A percentile compares a stretch with the other conserved stretches of the same genome.
These are phyloP conservation scores for Oxyria digyna DNA, from an alignment of 148 eudicot genomes.

Conservation along the genomic window DNA sequence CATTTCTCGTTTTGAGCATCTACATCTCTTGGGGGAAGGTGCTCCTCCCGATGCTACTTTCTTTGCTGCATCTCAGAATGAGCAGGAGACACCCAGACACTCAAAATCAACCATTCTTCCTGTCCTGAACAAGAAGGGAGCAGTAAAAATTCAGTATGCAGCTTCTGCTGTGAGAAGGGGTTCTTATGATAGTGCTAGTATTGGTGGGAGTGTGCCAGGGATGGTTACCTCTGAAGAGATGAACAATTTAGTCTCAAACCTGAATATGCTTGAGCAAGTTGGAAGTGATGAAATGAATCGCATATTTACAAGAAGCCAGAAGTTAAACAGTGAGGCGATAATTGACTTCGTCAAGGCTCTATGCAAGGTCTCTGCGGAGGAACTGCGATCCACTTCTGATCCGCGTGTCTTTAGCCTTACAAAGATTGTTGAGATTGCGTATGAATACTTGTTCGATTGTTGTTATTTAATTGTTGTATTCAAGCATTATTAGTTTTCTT, in stretches of 20 bases:
- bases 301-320: constrained; percentile 85
- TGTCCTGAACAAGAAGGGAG: constrained; percentile 76
- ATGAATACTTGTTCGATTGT: constrained; percentile 19
- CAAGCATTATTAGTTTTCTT: neutral
- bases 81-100: constrained; percentile 61
- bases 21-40: constrained; percentile 97
- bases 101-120: constrained; percentile 73
- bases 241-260: constrained; percentile 70
- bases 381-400: constrained; percentile 81
- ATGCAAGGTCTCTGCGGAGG: constrained; percentile 98
- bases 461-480: constrained; percentile 1
- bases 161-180: constrained; percentile 78
- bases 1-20: constrained; percentile 95
- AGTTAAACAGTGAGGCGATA: constrained; percentile 86
- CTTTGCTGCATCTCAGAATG: constrained; percentile 75
- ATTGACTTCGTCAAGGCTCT: constrained; percentile 97
- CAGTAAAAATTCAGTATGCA: constrained; percentile 78
- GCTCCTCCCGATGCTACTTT: constrained; percentile 99
- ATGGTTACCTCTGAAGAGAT: constrained; percentile 83
- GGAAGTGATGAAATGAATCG: constrained; percentile 79
- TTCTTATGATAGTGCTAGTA: constrained; percentile 94
- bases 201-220: constrained; percentile 74
- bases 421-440: constrained; percentile 99
- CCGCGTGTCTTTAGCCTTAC: constrained; percentile 98
- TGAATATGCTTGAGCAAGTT: constrained; percentile 98